A percentile compares a stretch with the other conserved stretches of the same genome.
These are phyloP conservation scores for Ophiostoma piceae DNA, from an alignment of 2,329 filamentous ascomycete species.

Conservation along the genomic window DNA sequence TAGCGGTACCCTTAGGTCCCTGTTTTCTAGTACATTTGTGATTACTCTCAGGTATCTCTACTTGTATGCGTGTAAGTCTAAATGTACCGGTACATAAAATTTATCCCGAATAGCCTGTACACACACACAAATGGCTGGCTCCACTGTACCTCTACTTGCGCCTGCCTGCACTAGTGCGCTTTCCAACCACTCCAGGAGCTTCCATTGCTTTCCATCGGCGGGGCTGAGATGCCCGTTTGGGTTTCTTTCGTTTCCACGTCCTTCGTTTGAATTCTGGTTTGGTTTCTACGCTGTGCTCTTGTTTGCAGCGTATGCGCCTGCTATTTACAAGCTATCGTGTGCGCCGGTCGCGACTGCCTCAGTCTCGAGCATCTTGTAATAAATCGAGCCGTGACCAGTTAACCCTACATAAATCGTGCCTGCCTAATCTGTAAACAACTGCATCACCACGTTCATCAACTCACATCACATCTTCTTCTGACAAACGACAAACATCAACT, in stretches of 20 bases:
- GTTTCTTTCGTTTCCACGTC: slow-evolving; percentile 18
- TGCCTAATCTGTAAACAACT: not conserved
- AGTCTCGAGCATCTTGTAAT: not conserved
- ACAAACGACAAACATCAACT: not conserved
- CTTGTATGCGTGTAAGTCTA: not conserved
- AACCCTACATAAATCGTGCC: not conserved
- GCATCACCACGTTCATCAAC: not conserved
- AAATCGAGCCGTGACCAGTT: not conserved
- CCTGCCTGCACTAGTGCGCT: slow-evolving; percentile 15
- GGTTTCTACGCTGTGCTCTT: not conserved
- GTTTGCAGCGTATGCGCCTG: not conserved
- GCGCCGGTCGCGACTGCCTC: slow-evolving; percentile 9
- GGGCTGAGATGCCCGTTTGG: slow-evolving; percentile 27
- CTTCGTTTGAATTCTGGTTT: not conserved
- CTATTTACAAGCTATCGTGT: not conserved
- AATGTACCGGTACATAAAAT: not conserved
- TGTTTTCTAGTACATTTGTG: too few species aligned
- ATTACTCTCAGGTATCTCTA: not conserved
- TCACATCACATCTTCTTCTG: not conserved
- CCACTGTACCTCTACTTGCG: slow-evolving; percentile 14
- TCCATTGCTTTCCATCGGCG: slow-evolving; percentile 30
- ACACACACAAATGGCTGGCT: not conserved
- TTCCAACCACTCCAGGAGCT: slow-evolving; percentile 27
- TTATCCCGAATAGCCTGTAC: not conserved
- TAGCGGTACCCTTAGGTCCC: not conserved